Base-by-base conservation (phyloP, 768 basidiomycete species). In the Mycena vulgaris region DNA sequence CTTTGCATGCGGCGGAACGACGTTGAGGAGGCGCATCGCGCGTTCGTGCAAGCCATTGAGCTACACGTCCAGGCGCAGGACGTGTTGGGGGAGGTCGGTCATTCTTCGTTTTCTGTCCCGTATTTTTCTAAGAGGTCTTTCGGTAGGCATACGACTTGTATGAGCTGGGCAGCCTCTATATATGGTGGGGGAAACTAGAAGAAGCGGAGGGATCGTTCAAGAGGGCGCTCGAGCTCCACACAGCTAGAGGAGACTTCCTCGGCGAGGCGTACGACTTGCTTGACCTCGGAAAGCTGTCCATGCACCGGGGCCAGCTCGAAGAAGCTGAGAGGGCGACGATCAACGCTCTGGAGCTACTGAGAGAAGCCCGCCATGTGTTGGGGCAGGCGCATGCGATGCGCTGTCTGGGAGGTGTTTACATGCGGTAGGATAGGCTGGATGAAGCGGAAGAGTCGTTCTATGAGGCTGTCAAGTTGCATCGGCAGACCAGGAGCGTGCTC, bases 1-100 rank as follows among this genome's bases (percentile, higher is more conserved):
- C 68, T 73, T 17, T 73, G 71, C 17, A 66, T 73, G 63, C 49
- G 71, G 23, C 68, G 71, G 14, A 73, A 73, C 39, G 71, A 69
- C 45, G 40, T 63, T 6, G 60, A 63, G 28, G 68, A 65, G 28
- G 71, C 71, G 1, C 71, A 73, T 62, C 53, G 35, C 5, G 71
- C 71, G 21, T 73, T 73, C 27, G 30, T 7, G 39, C 52, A 45
- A 2, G 71, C 71, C 25, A 37, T 66, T 11, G 28, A 66, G 49
- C 64, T 69, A 4, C 71, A 73, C 42, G 60, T 69, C n/a, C 45
- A 63, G 35, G 53, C 49, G n/a, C 63, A 59, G 8, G 71, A 73
- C 28, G 21, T 13, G 5, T 49, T 53, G 11, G 71, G 71, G n/a
- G 71, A 72, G 67, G 71, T 72, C 57, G 19, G 47, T n/a, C 25